A percentile compares a stretch with the other conserved stretches of the same genome.
Evolutionary conservation across 176 grass and related monocot genomes (phyloP).

Genomic region (Hsuehochloa calcarea): DNA sequence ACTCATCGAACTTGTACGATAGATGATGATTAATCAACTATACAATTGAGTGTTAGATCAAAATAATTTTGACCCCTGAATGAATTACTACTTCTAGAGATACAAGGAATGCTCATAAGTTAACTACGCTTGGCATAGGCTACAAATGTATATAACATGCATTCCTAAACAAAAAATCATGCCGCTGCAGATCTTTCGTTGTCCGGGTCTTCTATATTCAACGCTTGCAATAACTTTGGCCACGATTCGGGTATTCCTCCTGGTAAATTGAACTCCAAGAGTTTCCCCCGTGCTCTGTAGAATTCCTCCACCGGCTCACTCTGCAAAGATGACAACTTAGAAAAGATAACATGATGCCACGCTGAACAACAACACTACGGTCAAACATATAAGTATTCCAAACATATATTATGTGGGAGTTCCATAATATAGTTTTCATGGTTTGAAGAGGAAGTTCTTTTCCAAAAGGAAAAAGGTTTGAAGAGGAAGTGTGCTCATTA

Average conservation of each 20-base stretch:
- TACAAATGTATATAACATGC: slow-evolving; percentile 11
- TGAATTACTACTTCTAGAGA: slow-evolving; percentile 22
- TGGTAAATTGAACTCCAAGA: slow-evolving; percentile 82
- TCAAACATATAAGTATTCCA: background rate
- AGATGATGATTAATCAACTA: slow-evolving; percentile 29
- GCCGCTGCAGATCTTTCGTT: slow-evolving; percentile 63
- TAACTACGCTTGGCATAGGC: background rate
- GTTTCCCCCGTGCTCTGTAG: slow-evolving; percentile 70
- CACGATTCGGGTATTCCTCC: slow-evolving; percentile 80
- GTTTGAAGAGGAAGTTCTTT: background rate
- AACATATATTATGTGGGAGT: background rate
- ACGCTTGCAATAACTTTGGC: slow-evolving; percentile 79
- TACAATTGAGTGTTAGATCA: slow-evolving; percentile 31
- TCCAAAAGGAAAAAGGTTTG: background rate
- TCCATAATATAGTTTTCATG: background rate
- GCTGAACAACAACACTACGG: background rate
- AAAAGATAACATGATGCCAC: background rate
- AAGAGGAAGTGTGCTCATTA: background rate
- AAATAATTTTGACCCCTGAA: slow-evolving; percentile 15
- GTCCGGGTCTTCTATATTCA: slow-evolving; percentile 66
- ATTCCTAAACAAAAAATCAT: slow-evolving; percentile 27
- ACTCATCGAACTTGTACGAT: background rate
- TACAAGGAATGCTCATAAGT: slow-evolving; percentile 10
- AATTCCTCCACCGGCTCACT: slow-evolving; percentile 83
- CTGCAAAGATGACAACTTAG: slow-evolving; percentile 36